These are phyloP conservation scores for Miamiensis avidus DNA, from an alignment of 169 alveolate genomes.

Conservation along the genomic window DNA sequence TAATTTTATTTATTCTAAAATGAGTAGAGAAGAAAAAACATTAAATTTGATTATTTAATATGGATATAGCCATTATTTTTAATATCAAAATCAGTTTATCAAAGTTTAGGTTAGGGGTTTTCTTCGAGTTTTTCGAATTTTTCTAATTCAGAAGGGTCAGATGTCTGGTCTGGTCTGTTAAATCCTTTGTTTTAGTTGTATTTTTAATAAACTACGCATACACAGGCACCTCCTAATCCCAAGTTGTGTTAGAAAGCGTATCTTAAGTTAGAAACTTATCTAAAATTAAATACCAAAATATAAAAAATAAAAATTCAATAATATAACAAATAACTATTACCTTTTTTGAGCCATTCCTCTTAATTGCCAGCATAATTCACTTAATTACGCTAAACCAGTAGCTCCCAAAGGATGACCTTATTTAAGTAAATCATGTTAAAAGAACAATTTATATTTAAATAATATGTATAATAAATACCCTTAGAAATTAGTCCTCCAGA, in stretches of 20 bases:
- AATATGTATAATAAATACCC: not conserved
- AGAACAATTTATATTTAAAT: slow-evolving; percentile 13
- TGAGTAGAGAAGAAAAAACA: no score
- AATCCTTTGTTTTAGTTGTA: slow-evolving; percentile 34
- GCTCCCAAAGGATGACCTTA: slow-evolving; percentile 86
- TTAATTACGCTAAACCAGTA: slow-evolving; percentile 80
- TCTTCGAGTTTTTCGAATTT: slow-evolving; percentile 11
- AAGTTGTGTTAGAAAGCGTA: slow-evolving; percentile 74
- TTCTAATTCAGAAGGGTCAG: slow-evolving; percentile 65
- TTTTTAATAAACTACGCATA: slow-evolving; percentile 65
- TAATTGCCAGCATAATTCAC: slow-evolving; percentile 80
- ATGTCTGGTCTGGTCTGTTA: slow-evolving; percentile 40
- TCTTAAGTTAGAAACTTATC: slow-evolving; percentile 68
- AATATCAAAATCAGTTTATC: not conserved
- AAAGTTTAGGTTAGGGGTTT: slow-evolving; percentile 2
- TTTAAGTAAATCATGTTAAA: slow-evolving; percentile 67
- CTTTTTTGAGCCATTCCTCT: slow-evolving; percentile 76
- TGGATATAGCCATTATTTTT: no score
- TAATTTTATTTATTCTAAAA: no score
- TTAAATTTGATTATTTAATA: no score
- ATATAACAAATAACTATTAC: not conserved
- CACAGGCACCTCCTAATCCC: slow-evolving; percentile 85
- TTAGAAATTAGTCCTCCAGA: slow-evolving; percentile 35
- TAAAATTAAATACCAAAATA: no score
- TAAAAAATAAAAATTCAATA: no score